Percentiles rank a stretch among this genome's conserved stretches.
Conservation (phyloP, 1,284 basidiomycete genomes). For the Cryptococcus deneoformans region DNA sequence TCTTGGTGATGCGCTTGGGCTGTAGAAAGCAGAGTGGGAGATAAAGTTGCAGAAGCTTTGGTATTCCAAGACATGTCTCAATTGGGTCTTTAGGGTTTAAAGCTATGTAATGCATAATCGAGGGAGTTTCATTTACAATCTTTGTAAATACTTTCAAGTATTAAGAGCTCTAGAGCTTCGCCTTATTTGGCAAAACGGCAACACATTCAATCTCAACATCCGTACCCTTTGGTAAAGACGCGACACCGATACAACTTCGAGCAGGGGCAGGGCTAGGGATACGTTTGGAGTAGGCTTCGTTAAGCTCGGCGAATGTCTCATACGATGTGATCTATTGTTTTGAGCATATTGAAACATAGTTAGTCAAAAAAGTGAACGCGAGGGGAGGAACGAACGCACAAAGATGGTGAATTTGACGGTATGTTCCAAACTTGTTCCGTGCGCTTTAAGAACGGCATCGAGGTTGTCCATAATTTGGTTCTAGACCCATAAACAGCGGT, state of each 20-base stretch:
- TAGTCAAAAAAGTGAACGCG: not conserved
- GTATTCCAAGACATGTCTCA: not conserved
- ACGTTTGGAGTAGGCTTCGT: conserved; percentile 23
- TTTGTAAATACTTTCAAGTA: too few species aligned
- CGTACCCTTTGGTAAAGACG: conserved; percentile 57
- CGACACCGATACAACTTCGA: conserved; percentile 63
- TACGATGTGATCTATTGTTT: conserved; percentile 30
- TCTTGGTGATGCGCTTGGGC: conserved; percentile 41
- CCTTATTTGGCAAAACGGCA: conserved; percentile 41
- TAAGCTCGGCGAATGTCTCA: conserved; percentile 28
- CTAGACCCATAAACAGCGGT: conserved; percentile 39
- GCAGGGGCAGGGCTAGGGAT: conserved; percentile 55
- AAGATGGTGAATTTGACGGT: conserved; percentile 64
- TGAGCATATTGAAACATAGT: not conserved
- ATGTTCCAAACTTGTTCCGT: conserved; percentile 59
- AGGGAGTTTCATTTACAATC: too few species aligned
- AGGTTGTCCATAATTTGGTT: conserved; percentile 60
- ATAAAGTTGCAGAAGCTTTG: not conserved
- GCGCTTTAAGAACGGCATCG: conserved; percentile 58
- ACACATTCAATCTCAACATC: conserved; percentile 64
- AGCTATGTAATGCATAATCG: not conserved
- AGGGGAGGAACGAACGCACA: conserved; percentile 33
- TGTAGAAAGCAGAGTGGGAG: conserved; percentile 16
- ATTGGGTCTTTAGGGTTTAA: not conserved
- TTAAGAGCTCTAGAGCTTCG: conserved; percentile 15